phyloP scores from a whole-genome alignment of 2,329 filamentous ascomycete species.

The Cladosporium sp. region DNA sequence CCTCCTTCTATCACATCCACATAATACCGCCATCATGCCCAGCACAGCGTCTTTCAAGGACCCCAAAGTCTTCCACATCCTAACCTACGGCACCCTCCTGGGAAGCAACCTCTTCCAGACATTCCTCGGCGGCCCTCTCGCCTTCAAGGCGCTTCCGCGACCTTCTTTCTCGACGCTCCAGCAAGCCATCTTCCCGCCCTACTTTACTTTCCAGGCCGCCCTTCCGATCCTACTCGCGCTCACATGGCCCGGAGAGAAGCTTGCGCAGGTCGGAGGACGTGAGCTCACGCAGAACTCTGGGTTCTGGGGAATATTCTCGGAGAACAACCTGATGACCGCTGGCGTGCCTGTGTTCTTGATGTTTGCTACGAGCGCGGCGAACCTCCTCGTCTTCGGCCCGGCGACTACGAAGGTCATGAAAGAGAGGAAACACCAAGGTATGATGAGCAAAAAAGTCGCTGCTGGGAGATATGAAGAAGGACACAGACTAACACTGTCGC shows the following conservation, averaged over 20 bases:
- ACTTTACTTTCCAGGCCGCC: constrained; percentile 80
- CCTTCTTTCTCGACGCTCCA: constrained; percentile 82
- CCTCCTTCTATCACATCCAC: background rate
- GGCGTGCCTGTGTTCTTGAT: constrained; percentile 70
- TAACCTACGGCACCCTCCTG: constrained; percentile 76
- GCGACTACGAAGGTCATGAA: constrained; percentile 73
- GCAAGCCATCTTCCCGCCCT: constrained; percentile 78
- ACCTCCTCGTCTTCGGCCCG: constrained; percentile 72
- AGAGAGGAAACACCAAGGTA: constrained; percentile 77
- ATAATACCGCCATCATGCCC: constrained; percentile 38
- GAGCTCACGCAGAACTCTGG: constrained; percentile 33
- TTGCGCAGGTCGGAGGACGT: constrained; percentile 30
- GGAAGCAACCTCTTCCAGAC: constrained; percentile 87
- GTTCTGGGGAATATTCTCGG: constrained; percentile 52
- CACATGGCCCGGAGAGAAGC: constrained; percentile 71
- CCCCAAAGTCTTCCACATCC: constrained; percentile 72
- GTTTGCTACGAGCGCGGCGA: constrained; percentile 69
- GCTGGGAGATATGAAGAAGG: background rate
- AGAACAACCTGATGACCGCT: constrained; percentile 64
- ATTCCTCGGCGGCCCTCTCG: constrained; percentile 72
- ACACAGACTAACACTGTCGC: background rate
- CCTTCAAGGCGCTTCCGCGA: constrained; percentile 75
- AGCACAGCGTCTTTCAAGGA: constrained; percentile 59
- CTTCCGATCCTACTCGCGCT: constrained; percentile 73
- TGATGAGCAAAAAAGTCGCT: constrained; percentile 28